phyloP scores from a whole-genome alignment of 1,284 basidiomycete genomes.

The Cystobasidium sp. region DNA sequence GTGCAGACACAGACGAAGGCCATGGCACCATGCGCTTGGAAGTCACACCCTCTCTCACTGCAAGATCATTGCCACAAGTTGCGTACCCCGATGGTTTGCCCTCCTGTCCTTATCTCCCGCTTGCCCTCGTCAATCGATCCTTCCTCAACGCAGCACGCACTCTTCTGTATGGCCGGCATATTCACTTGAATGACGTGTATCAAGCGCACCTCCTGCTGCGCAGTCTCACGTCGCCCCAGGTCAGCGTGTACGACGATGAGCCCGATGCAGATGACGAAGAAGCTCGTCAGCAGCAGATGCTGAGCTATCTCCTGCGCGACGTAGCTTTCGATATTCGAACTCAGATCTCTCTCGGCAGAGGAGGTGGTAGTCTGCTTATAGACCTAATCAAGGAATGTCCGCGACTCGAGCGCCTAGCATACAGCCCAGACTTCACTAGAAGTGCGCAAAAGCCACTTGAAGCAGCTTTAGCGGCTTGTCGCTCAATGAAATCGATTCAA shows the following conservation, averaged over 20 bases:
- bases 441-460: constrained; percentile 30
- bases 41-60: not conserved
- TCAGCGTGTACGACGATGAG: constrained; percentile 25
- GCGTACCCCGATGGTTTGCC: constrained; percentile 49
- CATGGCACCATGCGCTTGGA: constrained; percentile 9
- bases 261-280: constrained; percentile 39
- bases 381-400: constrained; percentile 44
- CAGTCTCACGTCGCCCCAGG: constrained; percentile 33
- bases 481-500: constrained; percentile 43
- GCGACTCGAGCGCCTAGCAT: constrained; percentile 44
- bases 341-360: constrained; percentile 38
- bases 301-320: constrained; percentile 35
- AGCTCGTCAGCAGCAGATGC: constrained; percentile 29
- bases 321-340: constrained; percentile 28
- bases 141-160: constrained; percentile 49
- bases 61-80: not conserved
- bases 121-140: constrained; percentile 47
- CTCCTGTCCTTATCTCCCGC: constrained; percentile 47
- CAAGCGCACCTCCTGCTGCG: constrained; percentile 45
- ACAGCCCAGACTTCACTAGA: constrained; percentile 39
- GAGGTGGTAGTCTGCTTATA: constrained; percentile 46
- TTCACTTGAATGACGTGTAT: constrained; percentile 29
- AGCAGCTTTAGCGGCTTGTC: constrained; percentile 35
- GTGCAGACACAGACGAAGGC: constrained; percentile 29
- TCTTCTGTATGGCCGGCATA: constrained; percentile 44